A percentile compares a stretch with the other conserved stretches of the same genome.
Conservation (phyloP, 73 alveolate species). For the Symbiodinium natans region DNA sequence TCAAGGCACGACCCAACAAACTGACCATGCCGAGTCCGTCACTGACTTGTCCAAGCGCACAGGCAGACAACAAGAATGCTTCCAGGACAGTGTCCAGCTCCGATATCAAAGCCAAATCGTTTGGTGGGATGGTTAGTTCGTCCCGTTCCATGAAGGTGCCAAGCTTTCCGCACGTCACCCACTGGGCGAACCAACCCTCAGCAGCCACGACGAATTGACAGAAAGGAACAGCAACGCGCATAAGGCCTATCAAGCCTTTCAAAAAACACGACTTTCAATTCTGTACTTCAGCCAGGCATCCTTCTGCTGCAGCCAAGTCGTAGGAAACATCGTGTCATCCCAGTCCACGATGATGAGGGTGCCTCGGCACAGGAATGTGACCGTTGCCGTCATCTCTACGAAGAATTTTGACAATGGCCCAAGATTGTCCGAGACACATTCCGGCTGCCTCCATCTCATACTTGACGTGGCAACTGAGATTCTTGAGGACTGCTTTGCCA, state of each 20-base stretch:
- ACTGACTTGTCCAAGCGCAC: conserved; percentile 56
- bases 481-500: conserved; percentile 20
- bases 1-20: neutral
- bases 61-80: conserved; percentile 24
- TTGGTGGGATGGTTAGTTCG: neutral
- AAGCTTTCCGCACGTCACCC: neutral
- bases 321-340: conserved; percentile 56
- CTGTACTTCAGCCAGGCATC: neutral
- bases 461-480: conserved; percentile 30
- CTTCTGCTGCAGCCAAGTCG: conserved; percentile 47
- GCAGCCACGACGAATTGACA: neutral
- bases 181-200: neutral
- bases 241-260: no score
- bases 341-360: conserved; percentile 24
- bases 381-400: no score
- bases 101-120: neutral
- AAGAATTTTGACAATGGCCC: no score
- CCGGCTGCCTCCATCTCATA: conserved; percentile 47
- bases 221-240: no score
- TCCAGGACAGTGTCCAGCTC: conserved; percentile 38
- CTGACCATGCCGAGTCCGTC: neutral
- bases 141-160: neutral
- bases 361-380: neutral
- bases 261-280: no score
- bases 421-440: conserved; percentile 1